Percentiles rank a stretch among this genome's conserved stretches.
Conservation (phyloP, 2,329 filamentous ascomycete species). For the Paecilomyces sp. region DNA sequence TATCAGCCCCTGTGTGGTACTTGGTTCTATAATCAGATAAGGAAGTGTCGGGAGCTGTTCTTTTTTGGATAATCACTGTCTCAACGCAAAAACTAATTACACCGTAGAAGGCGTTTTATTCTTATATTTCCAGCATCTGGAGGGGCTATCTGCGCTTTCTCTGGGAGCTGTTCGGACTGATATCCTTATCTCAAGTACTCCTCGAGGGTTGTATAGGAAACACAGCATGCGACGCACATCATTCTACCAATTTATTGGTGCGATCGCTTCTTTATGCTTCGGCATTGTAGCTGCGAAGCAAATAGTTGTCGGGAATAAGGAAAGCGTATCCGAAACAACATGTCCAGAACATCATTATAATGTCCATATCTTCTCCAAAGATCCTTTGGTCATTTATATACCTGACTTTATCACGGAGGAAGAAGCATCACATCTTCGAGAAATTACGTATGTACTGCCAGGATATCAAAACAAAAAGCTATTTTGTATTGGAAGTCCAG, state of each 20-base stretch:
- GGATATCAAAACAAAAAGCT: neutral
- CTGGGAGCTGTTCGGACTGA: neutral
- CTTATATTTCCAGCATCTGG: neutral
- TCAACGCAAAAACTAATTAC: neutral
- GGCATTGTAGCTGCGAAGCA: neutral
- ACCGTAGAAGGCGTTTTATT: neutral
- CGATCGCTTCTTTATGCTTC: neutral
- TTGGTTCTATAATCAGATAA: neutral
- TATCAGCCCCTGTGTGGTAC: neutral
- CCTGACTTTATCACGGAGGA: conserved; percentile 43
- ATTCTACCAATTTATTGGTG: neutral
- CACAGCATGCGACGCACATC: neutral
- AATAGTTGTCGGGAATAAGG: neutral
- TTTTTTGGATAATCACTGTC: neutral
- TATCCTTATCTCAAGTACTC: neutral
- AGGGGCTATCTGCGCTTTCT: neutral
- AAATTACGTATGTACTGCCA: conserved; percentile 42
- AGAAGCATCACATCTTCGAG: conserved; percentile 43
- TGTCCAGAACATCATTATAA: neutral
- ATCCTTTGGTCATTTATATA: conserved; percentile 49
- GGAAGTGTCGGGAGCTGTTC: neutral
- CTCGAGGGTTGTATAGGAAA: neutral
- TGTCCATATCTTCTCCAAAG: conserved; percentile 25
- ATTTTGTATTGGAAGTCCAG: neutral
- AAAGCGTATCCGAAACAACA: neutral